Conservation (phyloP, 768 basidiomycete species). For the Myochromella boudieri region DNA sequence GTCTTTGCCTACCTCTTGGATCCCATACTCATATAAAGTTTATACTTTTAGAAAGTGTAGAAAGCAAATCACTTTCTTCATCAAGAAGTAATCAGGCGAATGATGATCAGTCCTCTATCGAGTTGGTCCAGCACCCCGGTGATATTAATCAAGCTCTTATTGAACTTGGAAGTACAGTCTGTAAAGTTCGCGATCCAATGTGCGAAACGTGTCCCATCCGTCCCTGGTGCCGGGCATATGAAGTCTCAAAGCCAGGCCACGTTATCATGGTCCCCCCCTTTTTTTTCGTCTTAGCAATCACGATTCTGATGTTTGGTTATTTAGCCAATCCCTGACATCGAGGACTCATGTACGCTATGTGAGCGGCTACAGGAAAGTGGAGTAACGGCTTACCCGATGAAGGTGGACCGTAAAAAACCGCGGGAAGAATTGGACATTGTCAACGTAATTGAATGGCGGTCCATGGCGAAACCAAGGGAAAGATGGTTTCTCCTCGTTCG, state of each 20-base stretch:
- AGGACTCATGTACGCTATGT: constrained; percentile 74
- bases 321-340: constrained; percentile 55
- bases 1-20: neutral
- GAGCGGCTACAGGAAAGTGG: constrained; percentile 44
- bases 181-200: constrained; percentile 78
- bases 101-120: constrained; percentile 4
- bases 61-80: no score
- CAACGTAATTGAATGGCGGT: constrained; percentile 81
- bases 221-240: constrained; percentile 67
- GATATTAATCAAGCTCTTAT: constrained; percentile 93
- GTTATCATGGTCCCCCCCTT: neutral
- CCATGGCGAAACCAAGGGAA: constrained; percentile 27
- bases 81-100: no score
- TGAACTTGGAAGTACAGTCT: constrained; percentile 92
- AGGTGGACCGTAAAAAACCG: constrained; percentile 75
- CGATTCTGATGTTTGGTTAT: neutral
- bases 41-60: no score
- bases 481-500: constrained; percentile 77
- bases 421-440: constrained; percentile 85
- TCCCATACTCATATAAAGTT: no score
- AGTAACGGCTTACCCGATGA: constrained; percentile 88
- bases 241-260: constrained; percentile 6
- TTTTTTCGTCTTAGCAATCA: neutral
- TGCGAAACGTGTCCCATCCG: constrained; percentile 75
- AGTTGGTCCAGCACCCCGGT: constrained; percentile 52